Conservation (phyloP, 2,329 filamentous ascomycete genomes). For the Exophiala sp. region DNA sequence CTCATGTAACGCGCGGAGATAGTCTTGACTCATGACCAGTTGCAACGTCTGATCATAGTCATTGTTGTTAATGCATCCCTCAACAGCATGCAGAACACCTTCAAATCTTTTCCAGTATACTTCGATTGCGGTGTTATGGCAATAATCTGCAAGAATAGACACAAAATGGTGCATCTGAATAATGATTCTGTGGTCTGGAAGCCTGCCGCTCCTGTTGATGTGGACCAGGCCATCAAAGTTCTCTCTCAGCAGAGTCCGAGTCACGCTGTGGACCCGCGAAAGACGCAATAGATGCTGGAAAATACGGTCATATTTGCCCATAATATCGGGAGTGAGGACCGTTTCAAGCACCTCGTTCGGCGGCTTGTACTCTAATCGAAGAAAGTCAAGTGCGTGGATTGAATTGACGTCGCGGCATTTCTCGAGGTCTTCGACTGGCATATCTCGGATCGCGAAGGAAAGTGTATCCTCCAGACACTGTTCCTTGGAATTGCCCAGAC, state of each 20-base stretch:
- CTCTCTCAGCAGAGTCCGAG: slow-evolving; percentile 32
- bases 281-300: slow-evolving; percentile 75
- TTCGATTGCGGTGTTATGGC: slow-evolving; percentile 70
- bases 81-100: slow-evolving; percentile 56
- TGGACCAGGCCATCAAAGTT: slow-evolving; percentile 27
- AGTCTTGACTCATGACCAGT: slow-evolving; percentile 56
- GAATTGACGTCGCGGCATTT: slow-evolving; percentile 75
- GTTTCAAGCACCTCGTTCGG: slow-evolving; percentile 60
- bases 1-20: slow-evolving; percentile 65
- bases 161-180: slow-evolving; percentile 77
- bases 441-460: slow-evolving; percentile 72
- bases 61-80: slow-evolving; percentile 49
- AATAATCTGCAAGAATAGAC: slow-evolving; percentile 64
- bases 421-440: slow-evolving; percentile 71
- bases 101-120: slow-evolving; percentile 68
- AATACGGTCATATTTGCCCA: slow-evolving; percentile 77
- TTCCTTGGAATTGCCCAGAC: slow-evolving; percentile 42
- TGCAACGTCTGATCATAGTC: slow-evolving; percentile 45
- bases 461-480: slow-evolving; percentile 18
- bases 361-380: slow-evolving; percentile 77
- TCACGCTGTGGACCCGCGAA: slow-evolving; percentile 70
- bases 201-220: slow-evolving; percentile 16
- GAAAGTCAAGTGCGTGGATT: slow-evolving; percentile 85
- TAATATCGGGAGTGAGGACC: slow-evolving; percentile 63
- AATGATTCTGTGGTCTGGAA: slow-evolving; percentile 55